A percentile compares a stretch with the other conserved stretches of the same genome.
Conservation (phyloP, 2,329 filamentous ascomycete species). For the Stylonectria norvegica region DNA sequence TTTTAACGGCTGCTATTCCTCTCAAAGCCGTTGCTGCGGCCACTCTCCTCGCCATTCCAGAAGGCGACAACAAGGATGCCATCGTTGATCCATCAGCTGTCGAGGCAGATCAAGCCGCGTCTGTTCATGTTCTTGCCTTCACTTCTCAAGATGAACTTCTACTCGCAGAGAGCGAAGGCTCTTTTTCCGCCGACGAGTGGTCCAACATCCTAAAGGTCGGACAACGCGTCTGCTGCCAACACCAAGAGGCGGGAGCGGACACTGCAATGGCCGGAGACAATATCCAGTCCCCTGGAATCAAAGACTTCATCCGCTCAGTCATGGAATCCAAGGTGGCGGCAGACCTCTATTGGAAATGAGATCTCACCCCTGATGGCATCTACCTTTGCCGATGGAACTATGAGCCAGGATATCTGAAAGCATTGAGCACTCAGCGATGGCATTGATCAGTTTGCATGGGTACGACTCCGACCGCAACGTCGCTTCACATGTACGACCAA, state of each 20-base stretch:
- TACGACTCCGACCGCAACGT: too few species aligned
- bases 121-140: slow-evolving; percentile 80
- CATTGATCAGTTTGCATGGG: too few species aligned
- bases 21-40: slow-evolving; percentile 70
- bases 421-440: too few species aligned
- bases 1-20: slow-evolving; percentile 80
- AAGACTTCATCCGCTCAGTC: slow-evolving; percentile 58
- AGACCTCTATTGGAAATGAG: slow-evolving; percentile 57
- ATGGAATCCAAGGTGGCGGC: slow-evolving; percentile 53
- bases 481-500: too few species aligned
- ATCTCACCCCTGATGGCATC: slow-evolving; percentile 1
- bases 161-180: slow-evolving; percentile 76
- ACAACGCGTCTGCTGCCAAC: slow-evolving; percentile 59
- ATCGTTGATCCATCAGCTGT: slow-evolving; percentile 60
- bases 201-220: slow-evolving; percentile 64
- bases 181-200: slow-evolving; percentile 75
- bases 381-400: too few species aligned
- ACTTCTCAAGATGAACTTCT: slow-evolving; percentile 70
- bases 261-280: slow-evolving; percentile 44
- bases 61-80: slow-evolving; percentile 40
- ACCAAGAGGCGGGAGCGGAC: slow-evolving; percentile 38
- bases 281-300: slow-evolving; percentile 47
- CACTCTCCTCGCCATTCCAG: slow-evolving; percentile 57
- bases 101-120: slow-evolving; percentile 60
- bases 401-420: too few species aligned